Percentiles rank a stretch among this genome's conserved stretches.
These are phyloP conservation scores for Candida michaelii DNA, from an alignment of 805 yeast genomes.

Conservation along the genomic window DNA sequence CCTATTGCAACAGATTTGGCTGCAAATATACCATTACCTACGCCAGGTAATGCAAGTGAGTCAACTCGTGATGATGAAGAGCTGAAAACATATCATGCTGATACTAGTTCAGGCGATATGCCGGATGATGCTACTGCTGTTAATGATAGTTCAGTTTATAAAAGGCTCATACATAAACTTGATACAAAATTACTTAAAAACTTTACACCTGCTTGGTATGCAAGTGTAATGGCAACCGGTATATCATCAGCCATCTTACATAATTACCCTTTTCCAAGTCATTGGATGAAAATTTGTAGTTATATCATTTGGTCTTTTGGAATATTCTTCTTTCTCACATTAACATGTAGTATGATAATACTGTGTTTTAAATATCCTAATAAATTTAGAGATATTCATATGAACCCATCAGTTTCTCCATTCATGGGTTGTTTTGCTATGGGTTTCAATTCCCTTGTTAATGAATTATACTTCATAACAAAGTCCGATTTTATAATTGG, in stretches of 20 bases:
- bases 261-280: slow-evolving; percentile 62
- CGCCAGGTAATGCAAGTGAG: slow-evolving; percentile 19
- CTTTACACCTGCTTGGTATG: slow-evolving; percentile 58
- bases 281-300: slow-evolving; percentile 59
- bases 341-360: slow-evolving; percentile 41
- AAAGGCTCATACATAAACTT: neutral
- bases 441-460: slow-evolving; percentile 71
- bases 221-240: slow-evolving; percentile 84
- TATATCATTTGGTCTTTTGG: slow-evolving; percentile 64
- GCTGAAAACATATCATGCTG: neutral
- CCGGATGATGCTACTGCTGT: neutral
- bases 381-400: slow-evolving; percentile 18
- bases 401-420: slow-evolving; percentile 48
- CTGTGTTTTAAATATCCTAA: slow-evolving; percentile 37
- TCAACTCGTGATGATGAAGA: neutral
- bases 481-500: slow-evolving; percentile 45
- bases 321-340: slow-evolving; percentile 44
- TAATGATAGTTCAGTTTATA: neutral
- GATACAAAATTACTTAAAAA: slow-evolving; percentile 2
- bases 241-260: slow-evolving; percentile 62
- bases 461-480: slow-evolving; percentile 50
- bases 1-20: slow-evolving; percentile 16
- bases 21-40: slow-evolving; percentile 63
- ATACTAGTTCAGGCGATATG: neutral
- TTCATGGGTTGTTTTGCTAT: slow-evolving; percentile 79